Base-by-base conservation (phyloP, 2,329 filamentous ascomycete genomes). In the Sphaerostilbella broomeana region DNA sequence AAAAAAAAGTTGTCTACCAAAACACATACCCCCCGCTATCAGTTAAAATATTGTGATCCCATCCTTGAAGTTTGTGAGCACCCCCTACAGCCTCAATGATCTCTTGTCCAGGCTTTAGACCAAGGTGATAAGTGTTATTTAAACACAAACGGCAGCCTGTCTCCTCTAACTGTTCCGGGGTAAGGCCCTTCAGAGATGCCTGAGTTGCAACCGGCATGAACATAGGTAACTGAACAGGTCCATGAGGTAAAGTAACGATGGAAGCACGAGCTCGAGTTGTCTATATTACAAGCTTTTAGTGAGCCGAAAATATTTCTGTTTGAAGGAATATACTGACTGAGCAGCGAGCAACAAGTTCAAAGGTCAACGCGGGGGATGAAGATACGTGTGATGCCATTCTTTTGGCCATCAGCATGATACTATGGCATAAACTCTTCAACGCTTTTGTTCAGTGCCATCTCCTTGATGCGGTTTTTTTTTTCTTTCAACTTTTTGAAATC, bases 171-270 rank as follows among this genome's bases (percentile, higher is more conserved):
- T 98, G 92, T 49, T 90, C 82, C 1, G 90, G 88, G 0, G 92
- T 97, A 40, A 98, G 67, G 29, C 92, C 92, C 60, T 98, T 98
- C 26, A 98, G 72, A 0, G 90, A 95, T 1, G 86, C 92, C 64
- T 98, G 92, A 1, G 92, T 98, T 20, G 92, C 92, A 29, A 98
- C 92, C 12, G 92, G 92, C 92, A 98, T 98, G 64, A 98, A 98
- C 43, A 97, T 80, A 6, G 94, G 92, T 20, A 97, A 76, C 53
- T 84, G 78, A 18, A 98, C 89, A 2, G 83, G 74, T 42, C 92
- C 92, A 77, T 98, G 94, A 35, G 92, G 90, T 18, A 98, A 79
- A 33, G 81, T 84, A 38, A 98, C 73, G 43, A 79, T 80, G 38
- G 92, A 92, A 35, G 92, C 92, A 51, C 92, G 84, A 18, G 92